Evolutionary conservation across 2,329 filamentous ascomycete genomes (phyloP), one percentile per base, ranked within the genome.

Genomic region (Chrysosporium queenslandicum): DNA sequence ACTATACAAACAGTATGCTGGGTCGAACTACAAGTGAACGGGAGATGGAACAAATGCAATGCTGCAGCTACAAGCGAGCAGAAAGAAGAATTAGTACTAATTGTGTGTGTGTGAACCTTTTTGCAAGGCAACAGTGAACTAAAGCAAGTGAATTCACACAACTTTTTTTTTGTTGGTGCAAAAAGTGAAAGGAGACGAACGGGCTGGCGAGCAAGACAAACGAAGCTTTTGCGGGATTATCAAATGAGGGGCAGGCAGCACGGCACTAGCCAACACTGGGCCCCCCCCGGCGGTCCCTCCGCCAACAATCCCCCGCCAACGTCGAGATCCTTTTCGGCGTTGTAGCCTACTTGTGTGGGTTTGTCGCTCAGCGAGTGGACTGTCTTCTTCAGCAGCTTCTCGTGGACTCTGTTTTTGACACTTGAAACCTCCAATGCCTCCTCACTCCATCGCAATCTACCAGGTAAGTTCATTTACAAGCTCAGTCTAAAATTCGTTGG

Each of bases 201-300:
- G 32, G 37, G 37, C 37, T 21, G 37, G 37, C 37, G 20, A 40
- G 12, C 20, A 25, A 41, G 27, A 29, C 4, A 9, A 29, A 29
- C 4, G 40, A 50, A 50, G 47, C 47, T 30, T 49, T 50, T 50
- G 47, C 46, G 46, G 34, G 46, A 48, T 48, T 48, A 48, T 27
- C 36, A 41, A 50, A 42, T 50, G 47, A 50, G 47, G 47, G 47
- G 47, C 47, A 50, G 5, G 18, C 9, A 25, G 9, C 21, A 21
- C 4, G 7, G 14, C 3, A 37, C 8, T 37, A 14, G 14, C n/a
- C n/a, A n/a, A n/a, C n/a, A n/a, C n/a, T n/a, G n/a, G n/a, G n/a
- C n/a, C n/a, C n/a, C n/a, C n/a, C n/a, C n/a, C n/a, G n/a, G n/a
- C n/a, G n/a, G n/a, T n/a, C n/a, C n/a, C n/a, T n/a, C n/a, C n/a